A percentile compares a stretch with the other conserved stretches of the same genome.
These are phyloP conservation scores for Ilyonectria mors-panacis DNA, from an alignment of 2,329 filamentous ascomycete species.

Conservation along the genomic window DNA sequence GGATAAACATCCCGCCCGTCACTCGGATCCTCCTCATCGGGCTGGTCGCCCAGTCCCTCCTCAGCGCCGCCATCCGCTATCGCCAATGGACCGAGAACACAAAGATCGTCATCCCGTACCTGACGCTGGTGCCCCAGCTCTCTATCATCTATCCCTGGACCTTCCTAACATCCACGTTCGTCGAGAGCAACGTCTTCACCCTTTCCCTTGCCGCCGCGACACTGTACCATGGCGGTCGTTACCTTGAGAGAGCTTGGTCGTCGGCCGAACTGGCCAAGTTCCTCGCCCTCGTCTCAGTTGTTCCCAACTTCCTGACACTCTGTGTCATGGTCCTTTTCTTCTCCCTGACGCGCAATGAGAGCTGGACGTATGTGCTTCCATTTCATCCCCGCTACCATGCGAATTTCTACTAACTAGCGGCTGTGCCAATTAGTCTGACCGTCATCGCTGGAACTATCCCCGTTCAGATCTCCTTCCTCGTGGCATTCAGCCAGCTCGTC, in stretches of 20 bases:
- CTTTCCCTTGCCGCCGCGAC: constrained; percentile 83
- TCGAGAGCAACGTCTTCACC: constrained; percentile 94
- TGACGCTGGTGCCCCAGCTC: constrained; percentile 86
- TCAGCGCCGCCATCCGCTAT: constrained; percentile 85
- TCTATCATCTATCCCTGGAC: constrained; percentile 96
- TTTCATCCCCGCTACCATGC: constrained; percentile 4
- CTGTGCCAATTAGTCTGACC: constrained; percentile 70
- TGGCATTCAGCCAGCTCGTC: constrained; percentile 97
- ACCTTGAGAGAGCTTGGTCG: constrained; percentile 96
- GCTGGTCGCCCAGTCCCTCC: constrained; percentile 82
- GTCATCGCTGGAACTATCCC: constrained; percentile 91
- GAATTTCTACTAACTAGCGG: constrained; percentile 19
- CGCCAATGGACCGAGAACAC: constrained; percentile 75
- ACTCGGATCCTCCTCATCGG: constrained; percentile 85
- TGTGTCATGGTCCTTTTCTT: constrained; percentile 81
- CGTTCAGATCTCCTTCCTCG: constrained; percentile 92
- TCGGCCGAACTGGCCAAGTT: constrained; percentile 94
- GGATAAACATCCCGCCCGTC: constrained; percentile 93
- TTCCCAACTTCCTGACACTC: constrained; percentile 86
- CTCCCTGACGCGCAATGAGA: constrained; percentile 75
- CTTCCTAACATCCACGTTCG: constrained; percentile 85
- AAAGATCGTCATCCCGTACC: constrained; percentile 84
- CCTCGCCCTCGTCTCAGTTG: constrained; percentile 79
- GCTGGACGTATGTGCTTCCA: constrained; percentile 74
- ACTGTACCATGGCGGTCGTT: constrained; percentile 92